phyloP scores from a whole-genome alignment of 805 yeast species.

The Candida ortonii region DNA sequence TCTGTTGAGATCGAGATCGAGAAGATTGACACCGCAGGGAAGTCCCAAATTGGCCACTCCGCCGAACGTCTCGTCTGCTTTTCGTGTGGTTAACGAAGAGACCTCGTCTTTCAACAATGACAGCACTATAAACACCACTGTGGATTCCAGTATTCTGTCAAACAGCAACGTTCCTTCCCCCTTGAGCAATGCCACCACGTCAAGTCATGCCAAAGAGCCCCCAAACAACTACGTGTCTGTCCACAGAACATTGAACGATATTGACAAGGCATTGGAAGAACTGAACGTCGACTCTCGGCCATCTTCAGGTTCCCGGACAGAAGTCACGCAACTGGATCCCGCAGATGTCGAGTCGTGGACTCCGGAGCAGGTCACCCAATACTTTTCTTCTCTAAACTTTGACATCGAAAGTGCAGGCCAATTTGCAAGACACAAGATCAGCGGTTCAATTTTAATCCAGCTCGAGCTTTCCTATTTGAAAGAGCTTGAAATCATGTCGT shows the following conservation, averaged over 20 bases:
- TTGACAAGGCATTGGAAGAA: slow-evolving; percentile 70
- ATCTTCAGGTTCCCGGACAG: not conserved
- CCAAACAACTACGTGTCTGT: slow-evolving; percentile 38
- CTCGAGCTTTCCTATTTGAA: slow-evolving; percentile 82
- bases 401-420: slow-evolving; percentile 72
- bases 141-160: slow-evolving; percentile 10
- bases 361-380: slow-evolving; percentile 79
- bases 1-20: slow-evolving; percentile 56
- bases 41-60: slow-evolving; percentile 24
- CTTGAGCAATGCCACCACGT: slow-evolving; percentile 2
- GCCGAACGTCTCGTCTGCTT: slow-evolving; percentile 8
- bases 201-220: slow-evolving; percentile 3
- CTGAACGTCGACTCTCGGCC: slow-evolving; percentile 34
- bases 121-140: slow-evolving; percentile 12
- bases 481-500: slow-evolving; percentile 86
- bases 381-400: slow-evolving; percentile 70
- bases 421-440: slow-evolving; percentile 83
- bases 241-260: slow-evolving; percentile 60
- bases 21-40: slow-evolving; percentile 39
- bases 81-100: slow-evolving; percentile 10
- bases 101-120: slow-evolving; percentile 4
- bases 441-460: slow-evolving; percentile 82
- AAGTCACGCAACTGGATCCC: slow-evolving; percentile 37
- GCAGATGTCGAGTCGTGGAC: slow-evolving; percentile 64
- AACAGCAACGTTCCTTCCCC: slow-evolving; percentile 6